Evolutionary conservation across 306 rosid species (phyloP), one percentile per base, ranked within the genome.

Genomic region (Quercus engelmannii): DNA sequence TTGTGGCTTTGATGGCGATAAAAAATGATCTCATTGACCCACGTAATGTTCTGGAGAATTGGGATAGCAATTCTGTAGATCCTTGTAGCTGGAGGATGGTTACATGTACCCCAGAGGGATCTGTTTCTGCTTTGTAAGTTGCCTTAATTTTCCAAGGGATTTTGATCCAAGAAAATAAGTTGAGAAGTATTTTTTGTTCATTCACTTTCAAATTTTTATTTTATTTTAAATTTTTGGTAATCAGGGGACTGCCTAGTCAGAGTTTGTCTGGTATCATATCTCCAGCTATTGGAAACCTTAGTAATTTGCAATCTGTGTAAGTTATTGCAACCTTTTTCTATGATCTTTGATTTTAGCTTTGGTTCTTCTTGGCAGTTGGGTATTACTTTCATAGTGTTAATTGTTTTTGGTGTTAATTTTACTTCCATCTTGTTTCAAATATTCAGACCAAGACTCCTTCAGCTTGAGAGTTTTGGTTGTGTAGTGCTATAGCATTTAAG

Each of bases 81-180:
- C 99, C 99, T 59, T 96, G 99, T 85, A 91, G 99, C 83, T 96
- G 99, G 99, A 91, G 99, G 85, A 96, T 96, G 99, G 91, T 96
- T 61, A 93, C 98, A 54, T 96, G 99, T 83, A 77, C 91, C 55
- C 0, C 86, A n/a, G 99, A 96, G 85, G 97, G 97, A 77, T 93
- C 71, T 20, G 99, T 96, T 73, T 91, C 93, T 79, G 93, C 88
- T 85, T 84, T 96, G 99, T 96, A 86, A 89, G 76, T 78, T 72
- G 52, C 52, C 51, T 67, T 57, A 30, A 64, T 73, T 55, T 63
- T 85, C 73, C 70, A 30, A 49, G 51, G 61, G 38, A 38, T 70
- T 64, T 78, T 74, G 43, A 51, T 54, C 26, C 46, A 69, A 41
- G 17, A 55, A 68, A 76, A 69, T 15, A 73, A 64, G 58, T 73